These are phyloP conservation scores for Neurospora sp. DNA, from an alignment of 2,329 filamentous ascomycete genomes.

Conservation along the genomic window DNA sequence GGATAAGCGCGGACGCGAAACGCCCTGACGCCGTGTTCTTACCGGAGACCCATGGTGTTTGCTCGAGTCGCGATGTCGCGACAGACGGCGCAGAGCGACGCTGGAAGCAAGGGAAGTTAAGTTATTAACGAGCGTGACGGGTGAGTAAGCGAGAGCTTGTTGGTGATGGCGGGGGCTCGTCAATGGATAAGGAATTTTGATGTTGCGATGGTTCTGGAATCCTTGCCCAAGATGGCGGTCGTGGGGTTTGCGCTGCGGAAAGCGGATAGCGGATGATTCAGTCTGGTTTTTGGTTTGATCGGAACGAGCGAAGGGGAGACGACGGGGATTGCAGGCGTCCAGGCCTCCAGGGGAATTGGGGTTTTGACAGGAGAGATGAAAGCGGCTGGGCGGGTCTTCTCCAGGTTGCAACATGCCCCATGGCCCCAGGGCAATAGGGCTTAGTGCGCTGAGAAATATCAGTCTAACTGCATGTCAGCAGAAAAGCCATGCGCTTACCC, in stretches of 20 bases:
- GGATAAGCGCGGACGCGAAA: slow-evolving; percentile 10
- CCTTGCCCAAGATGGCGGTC: slow-evolving; percentile 12
- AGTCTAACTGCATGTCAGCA: neutral
- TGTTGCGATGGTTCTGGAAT: slow-evolving; percentile 11
- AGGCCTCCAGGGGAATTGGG: neutral
- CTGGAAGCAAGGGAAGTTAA: slow-evolving; percentile 9
- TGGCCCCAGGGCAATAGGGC: neutral
- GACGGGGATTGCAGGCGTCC: neutral
- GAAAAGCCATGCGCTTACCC: neutral
- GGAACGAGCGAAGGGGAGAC: slow-evolving; percentile 9
- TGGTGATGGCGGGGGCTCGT: slow-evolving; percentile 12
- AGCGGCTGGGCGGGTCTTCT: neutral
- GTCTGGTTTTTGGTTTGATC: neutral
- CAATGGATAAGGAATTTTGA: slow-evolving; percentile 14
- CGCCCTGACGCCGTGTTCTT: slow-evolving; percentile 9
- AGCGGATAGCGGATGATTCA: neutral
- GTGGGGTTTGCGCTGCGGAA: slow-evolving; percentile 15
- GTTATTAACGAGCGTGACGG: slow-evolving; percentile 9
- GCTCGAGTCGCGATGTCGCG: slow-evolving; percentile 3
- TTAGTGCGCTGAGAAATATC: neutral
- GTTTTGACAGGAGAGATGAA: neutral
- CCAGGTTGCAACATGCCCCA: neutral
- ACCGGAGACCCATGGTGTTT: slow-evolving; percentile 22
- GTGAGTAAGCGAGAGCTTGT: slow-evolving; percentile 6
- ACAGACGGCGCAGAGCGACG: neutral